Evolutionary conservation across 2,329 filamentous ascomycete species (phyloP).

Genomic region (Botrytis fragariae): DNA sequence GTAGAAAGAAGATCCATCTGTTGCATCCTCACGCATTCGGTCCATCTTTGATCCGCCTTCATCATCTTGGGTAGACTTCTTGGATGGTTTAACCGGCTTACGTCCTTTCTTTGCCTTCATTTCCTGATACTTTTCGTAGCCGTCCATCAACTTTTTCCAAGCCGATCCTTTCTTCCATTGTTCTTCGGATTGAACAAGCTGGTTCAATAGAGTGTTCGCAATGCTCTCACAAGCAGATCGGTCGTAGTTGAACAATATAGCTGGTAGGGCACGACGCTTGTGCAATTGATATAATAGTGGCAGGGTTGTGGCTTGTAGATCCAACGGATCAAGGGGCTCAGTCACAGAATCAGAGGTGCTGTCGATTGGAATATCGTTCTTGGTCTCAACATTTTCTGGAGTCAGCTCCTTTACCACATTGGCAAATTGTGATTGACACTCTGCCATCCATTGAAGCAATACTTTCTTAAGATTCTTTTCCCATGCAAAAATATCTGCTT

Average conservation of each 20-base stretch:
- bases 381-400: constrained; percentile 15
- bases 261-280: constrained; percentile 63
- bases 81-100: constrained; percentile 43
- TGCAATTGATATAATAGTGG: constrained; percentile 61
- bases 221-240: constrained; percentile 62
- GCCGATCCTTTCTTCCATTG: constrained; percentile 54
- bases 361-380: constrained; percentile 10
- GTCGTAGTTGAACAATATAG: constrained; percentile 76
- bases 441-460: constrained; percentile 59
- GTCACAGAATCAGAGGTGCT: constrained; percentile 27
- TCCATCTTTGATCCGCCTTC: constrained; percentile 55
- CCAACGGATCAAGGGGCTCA: constrained; percentile 32
- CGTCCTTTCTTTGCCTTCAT: constrained; percentile 45
- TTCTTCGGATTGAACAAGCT: constrained; percentile 54
- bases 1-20: constrained; percentile 54
- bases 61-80: constrained; percentile 47
- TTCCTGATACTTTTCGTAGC: constrained; percentile 58
- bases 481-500: constrained; percentile 66
- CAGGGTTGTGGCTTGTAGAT: constrained; percentile 48
- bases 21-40: constrained; percentile 54
- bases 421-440: constrained; percentile 46
- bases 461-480: constrained; percentile 57
- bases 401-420: constrained; percentile 48
- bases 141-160: constrained; percentile 60
- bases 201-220: constrained; percentile 48